Base-by-base conservation (phyloP, 1,139 yeast species). In the Ogataea hybrid region DNA sequence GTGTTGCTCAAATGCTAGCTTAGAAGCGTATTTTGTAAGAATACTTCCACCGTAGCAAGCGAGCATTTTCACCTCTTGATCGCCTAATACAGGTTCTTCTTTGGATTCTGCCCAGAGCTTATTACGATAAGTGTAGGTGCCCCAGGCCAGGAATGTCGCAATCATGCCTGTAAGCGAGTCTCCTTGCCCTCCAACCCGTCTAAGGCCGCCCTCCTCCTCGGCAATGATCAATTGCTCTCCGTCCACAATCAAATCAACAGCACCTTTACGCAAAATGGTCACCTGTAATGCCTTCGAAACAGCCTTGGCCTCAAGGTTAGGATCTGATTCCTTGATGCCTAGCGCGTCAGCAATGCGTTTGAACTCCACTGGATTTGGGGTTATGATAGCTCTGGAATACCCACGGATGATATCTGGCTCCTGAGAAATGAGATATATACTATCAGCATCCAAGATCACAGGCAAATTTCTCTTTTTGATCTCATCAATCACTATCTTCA, bases 321-420 rank as follows among this genome's bases (percentile, higher is more conserved):
- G 36, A 18, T 23, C 57, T 54, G 35, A 14, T 14, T 66, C 54
- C 5, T 64, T 59, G 10, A 79, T 57, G 2, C 68, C 69, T 28
- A 71, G 58, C 0, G 79, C 70, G 17, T 77, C 68, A 28, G 77
- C 75, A 7, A 90, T 65, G 28, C 97, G 68, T 44, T 73, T 70
- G 58, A 89, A 88, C 61, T 92, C 98, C 35, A 84, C 83, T 8
- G 87, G 83, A 59, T 92, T 92, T 11, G 98, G 98, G 0, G 98
- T 92, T 36, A 92, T 54, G 1, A 89, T 71, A 0, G 90, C 92
- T 39, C 69, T 64, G 50, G 70, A 36, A 56, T 66, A 70, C 51
- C 79, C 79, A 32, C 65, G 59, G 28, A 84, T 68, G 14, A 85
- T 48, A 2, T 67, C 68, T 0, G 90, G 86, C 6, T 75, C 61